Base-by-base conservation (phyloP, 345 rosid species). In the Streptanthus diversifolius region DNA sequence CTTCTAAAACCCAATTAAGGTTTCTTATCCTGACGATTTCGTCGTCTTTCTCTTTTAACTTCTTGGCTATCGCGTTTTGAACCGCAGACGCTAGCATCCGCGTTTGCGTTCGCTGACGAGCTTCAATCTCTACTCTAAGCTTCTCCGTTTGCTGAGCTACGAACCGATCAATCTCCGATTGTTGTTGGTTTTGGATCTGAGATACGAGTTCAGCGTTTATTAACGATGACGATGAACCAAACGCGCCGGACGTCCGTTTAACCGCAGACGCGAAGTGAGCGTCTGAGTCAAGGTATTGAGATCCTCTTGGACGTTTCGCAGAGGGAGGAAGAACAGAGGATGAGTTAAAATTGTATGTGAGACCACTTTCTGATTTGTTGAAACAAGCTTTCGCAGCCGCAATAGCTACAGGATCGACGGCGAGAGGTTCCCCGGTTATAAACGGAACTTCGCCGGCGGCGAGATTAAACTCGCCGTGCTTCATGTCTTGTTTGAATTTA, bases 1-100 rank as follows among this genome's bases (percentile, higher is more conserved):
- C 96, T 73, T 89, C 88, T 22, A 91, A 83, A 57, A 76, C 80
- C 85, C 88, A 87, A 17, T 85, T 87, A 12, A 84, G 64, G 73
- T 86, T 84, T 40, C 82, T 80, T 53, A 86, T 72, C 65, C 86
- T 62, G 10, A 80, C 40, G 2, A 91, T 81, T 64, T 89, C 91
- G 10, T 89, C 88, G 64, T 89, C 96, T 52, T 83, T 91, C 61
- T 89, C 89, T 71, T 79, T 83, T 17, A 91, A 5, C 64, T 70
- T 83, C 73, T 73, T 84, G 9, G 47, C 18, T 0, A 86, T 51
- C 29, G 78, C 78, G 70, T 70, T 82, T 56, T 88, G 86, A 17
- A 88, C 74, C 44, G 85, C 80, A 1, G 75, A 53, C 3, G 84
- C 64, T 61, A 87, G 25, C 77, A 83, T 74, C 62, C 82, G 87